Conservation (phyloP, 1,284 basidiomycete genomes). For the Fomitopsis palustris region DNA sequence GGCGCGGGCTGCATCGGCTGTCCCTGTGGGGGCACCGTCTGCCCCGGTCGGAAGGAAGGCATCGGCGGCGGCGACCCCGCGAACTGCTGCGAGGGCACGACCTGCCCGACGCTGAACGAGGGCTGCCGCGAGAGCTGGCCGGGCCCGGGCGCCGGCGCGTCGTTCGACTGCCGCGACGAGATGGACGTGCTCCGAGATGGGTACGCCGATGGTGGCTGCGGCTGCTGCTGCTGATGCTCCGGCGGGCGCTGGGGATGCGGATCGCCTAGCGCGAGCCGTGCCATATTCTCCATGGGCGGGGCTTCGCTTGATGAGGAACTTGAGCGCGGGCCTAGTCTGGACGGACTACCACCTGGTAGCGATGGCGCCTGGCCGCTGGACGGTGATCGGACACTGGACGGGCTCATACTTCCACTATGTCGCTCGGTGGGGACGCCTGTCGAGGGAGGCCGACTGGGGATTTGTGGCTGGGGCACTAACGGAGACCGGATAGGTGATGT, state of each 20-base stretch:
- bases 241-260: neutral
- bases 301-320: conserved; percentile 18
- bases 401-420: conserved; percentile 20
- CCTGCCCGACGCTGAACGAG: neutral
- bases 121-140: conserved; percentile 1
- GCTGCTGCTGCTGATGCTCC: conserved; percentile 3
- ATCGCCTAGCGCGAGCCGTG: conserved; percentile 21
- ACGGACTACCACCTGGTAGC: neutral
- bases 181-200: conserved; percentile 20
- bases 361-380: neutral
- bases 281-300: conserved; percentile 23
- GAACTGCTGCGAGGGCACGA: neutral
- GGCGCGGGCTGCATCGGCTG: neutral
- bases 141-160: neutral
- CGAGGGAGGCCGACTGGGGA: conserved; percentile 14
- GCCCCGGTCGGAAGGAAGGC: conserved; percentile 8
- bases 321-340: conserved; percentile 11
- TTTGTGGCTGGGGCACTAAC: conserved; percentile 2
- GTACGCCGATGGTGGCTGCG: conserved; percentile 11
- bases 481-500: conserved; percentile 8
- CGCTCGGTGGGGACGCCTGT: conserved; percentile 12
- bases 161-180: neutral
- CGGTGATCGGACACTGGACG: conserved; percentile 2
- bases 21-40: neutral
- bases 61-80: neutral